Percentiles rank a stretch among this genome's conserved stretches.
Evolutionary conservation across 768 basidiomycete species (phyloP).

Genomic region (Ramaria sp.): DNA sequence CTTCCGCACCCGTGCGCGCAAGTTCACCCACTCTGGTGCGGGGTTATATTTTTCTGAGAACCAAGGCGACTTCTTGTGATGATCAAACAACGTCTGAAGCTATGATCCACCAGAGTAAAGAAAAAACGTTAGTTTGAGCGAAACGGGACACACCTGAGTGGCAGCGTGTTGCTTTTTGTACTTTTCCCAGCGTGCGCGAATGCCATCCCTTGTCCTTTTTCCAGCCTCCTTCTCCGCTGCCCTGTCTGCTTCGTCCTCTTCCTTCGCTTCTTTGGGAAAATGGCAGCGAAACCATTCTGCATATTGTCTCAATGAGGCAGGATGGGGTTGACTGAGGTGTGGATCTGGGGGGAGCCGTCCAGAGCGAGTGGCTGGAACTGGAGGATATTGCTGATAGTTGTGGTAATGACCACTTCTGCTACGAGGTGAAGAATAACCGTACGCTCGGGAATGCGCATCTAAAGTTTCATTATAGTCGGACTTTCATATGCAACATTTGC

Average conservation of each 20-base stretch:
- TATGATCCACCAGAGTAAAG: conserved; percentile 28
- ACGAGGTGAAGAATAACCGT: conserved; percentile 56
- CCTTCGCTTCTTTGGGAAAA: conserved; percentile 63
- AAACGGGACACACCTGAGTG: conserved; percentile 59
- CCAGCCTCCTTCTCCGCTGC: conserved; percentile 76
- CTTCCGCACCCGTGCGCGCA: conserved; percentile 72
- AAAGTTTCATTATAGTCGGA: conserved; percentile 8
- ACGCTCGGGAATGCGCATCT: conserved; percentile 60
- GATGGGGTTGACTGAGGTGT: conserved; percentile 50
- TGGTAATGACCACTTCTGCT: conserved; percentile 20
- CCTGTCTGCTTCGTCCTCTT: conserved; percentile 79
- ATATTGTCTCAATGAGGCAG: conserved; percentile 72
- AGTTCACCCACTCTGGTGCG: conserved; percentile 50
- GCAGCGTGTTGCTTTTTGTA: conserved; percentile 88
- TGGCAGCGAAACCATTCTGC: conserved; percentile 81
- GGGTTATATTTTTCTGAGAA: conserved; percentile 94
- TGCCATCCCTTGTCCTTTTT: conserved; percentile 68
- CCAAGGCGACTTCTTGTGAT: conserved; percentile 93
- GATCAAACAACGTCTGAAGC: conserved; percentile 93
- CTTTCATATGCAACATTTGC: neutral
- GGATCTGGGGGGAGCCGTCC: conserved; percentile 32
- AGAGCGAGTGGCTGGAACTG: conserved; percentile 22
- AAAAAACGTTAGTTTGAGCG: no score
- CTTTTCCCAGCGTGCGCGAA: conserved; percentile 80
- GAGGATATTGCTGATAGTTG: conserved; percentile 27